Evolutionary conservation across 2,329 filamentous ascomycete genomes (phyloP).

Genomic region (Coniochaeta sp.): DNA sequence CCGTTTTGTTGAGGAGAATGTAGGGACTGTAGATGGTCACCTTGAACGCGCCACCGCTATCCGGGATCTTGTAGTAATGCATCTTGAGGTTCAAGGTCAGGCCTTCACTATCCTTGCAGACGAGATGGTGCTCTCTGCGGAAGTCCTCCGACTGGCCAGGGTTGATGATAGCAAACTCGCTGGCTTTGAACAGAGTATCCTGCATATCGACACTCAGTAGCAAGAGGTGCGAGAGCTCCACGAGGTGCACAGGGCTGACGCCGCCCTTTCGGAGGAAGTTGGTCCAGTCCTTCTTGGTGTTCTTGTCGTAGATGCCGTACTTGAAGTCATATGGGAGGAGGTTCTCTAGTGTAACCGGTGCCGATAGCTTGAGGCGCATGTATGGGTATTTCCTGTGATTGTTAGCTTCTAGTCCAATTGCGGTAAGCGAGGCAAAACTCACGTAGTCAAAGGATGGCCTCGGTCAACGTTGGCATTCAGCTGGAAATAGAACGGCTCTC

Average conservation of each 20-base stretch:
- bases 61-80: slow-evolving; percentile 84
- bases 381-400: slow-evolving; percentile 70
- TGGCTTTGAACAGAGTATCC: slow-evolving; percentile 88
- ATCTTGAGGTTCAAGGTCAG: slow-evolving; percentile 74
- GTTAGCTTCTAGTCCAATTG: slow-evolving; percentile 36
- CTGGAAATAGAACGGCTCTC: slow-evolving; percentile 94
- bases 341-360: slow-evolving; percentile 91
- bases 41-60: slow-evolving; percentile 93
- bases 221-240: slow-evolving; percentile 88
- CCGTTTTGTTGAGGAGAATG: slow-evolving; percentile 91
- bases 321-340: slow-evolving; percentile 97
- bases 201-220: slow-evolving; percentile 94
- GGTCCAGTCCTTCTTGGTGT: slow-evolving; percentile 97
- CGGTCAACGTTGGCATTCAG: slow-evolving; percentile 81
- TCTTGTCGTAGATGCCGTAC: slow-evolving; percentile 97
- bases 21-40: slow-evolving; percentile 94
- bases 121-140: slow-evolving; percentile 68
- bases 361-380: slow-evolving; percentile 87
- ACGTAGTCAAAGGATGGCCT: slow-evolving; percentile 73
- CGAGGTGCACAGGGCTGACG: slow-evolving; percentile 93
- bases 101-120: slow-evolving; percentile 79
- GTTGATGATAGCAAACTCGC: slow-evolving; percentile 97
- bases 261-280: slow-evolving; percentile 97
- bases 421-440: slow-evolving; percentile 21
- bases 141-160: slow-evolving; percentile 83